Evolutionary conservation across 2,329 filamentous ascomycete genomes (phyloP), one percentile per base, ranked within the genome.

Genomic region (Alternaria triticina): DNA sequence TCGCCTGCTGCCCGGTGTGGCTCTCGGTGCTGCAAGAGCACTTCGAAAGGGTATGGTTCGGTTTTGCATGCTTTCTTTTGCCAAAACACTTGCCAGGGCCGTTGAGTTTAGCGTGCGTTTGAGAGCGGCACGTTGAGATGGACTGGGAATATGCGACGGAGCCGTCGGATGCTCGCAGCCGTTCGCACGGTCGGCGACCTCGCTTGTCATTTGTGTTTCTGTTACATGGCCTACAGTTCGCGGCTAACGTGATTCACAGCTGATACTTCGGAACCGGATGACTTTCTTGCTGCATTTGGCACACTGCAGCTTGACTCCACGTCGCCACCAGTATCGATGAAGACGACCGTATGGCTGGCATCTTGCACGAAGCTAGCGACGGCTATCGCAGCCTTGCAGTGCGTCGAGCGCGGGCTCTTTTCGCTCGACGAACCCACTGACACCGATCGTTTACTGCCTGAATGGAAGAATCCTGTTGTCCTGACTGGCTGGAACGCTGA

Each of bases 281-380:
- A 73, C 57, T 73, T 66, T 51, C 54, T 65, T 44, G 49, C 63
- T 45, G 62, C 62, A 43, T 69, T 65, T 30, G 70, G 68, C 25
- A 72, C 66, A 2, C 7, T 71, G 51, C 47, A 62, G 50, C 57
- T 71, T 2, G 64, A 66, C 15, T 61, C 70, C 44, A 44, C 57
- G 10, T 71, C 68, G 27, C 27, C 59, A 5, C 44, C 64, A 17
- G 65, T 73, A n/a, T 59, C 64, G 3, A 56, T 57, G 25, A 62
- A 75, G n/a, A 70, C 67, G 4, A 67, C 72, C 9, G 70, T 78
- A 66, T 78, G 74, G 76, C 63, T 76, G 10, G 74, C 76, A 12
- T 77, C 73, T 2, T 77, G 74, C 54, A 73, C 65, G 43, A 78
- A 77, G 55, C 57, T 78, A 5, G 58, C 73, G 5, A 73, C 73